A percentile compares a stretch with the other conserved stretches of the same genome.
phyloP scores from a whole-genome alignment of 169 alveolate species.

The Plasmodium falciparum region DNA sequence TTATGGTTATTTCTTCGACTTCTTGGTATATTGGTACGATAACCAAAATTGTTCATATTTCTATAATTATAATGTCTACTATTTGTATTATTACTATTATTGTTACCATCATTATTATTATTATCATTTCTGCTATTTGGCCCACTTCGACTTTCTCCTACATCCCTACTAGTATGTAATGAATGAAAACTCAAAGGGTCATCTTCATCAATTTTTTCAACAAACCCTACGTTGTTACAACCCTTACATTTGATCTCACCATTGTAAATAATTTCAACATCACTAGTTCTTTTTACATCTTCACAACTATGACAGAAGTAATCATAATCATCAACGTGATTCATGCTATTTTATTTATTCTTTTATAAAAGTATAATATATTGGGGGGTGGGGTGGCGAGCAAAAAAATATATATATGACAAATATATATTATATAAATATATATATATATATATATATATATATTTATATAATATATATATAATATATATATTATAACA shows the following conservation, averaged over 20 bases:
- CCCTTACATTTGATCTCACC: slow-evolving; percentile 68
- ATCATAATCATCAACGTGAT: slow-evolving; percentile 69
- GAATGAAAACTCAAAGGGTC: slow-evolving; percentile 67
- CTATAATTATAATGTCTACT: neutral
- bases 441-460: too few species aligned
- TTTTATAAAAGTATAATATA: slow-evolving; percentile 4
- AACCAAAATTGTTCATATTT: neutral
- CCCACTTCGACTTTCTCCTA: neutral
- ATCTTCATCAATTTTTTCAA: slow-evolving; percentile 68
- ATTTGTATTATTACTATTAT: neutral
- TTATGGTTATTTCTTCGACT: neutral
- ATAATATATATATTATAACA: too few species aligned
- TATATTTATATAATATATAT: too few species aligned
- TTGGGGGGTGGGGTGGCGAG: too few species aligned
- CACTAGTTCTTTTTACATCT: slow-evolving; percentile 72
- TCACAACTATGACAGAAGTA: slow-evolving; percentile 75
- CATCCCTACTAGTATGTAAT: slow-evolving; percentile 19
- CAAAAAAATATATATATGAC: too few species aligned
- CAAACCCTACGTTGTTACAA: slow-evolving; percentile 58
- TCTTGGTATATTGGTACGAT: neutral
- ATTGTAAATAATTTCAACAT: slow-evolving; percentile 44
- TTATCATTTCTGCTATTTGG: neutral
- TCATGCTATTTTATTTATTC: slow-evolving; percentile 11
- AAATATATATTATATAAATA: too few species aligned
- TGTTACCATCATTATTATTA: neutral